Conservation (phyloP, 75 land plant species). For the Pinus tabuliformis region DNA sequence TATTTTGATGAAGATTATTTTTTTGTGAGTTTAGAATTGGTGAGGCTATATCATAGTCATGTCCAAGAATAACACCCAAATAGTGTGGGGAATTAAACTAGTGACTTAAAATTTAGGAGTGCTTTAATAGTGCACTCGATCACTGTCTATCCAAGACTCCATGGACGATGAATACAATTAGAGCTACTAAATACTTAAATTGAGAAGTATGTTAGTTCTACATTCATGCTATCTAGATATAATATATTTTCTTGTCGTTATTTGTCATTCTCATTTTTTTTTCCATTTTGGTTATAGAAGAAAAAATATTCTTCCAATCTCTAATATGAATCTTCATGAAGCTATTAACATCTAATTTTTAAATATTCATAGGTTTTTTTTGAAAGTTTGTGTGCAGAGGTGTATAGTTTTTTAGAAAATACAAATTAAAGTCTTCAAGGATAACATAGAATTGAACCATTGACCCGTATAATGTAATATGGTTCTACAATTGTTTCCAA, state of each 20-base stretch:
- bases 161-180: conserved; percentile 48
- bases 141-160: too few species aligned
- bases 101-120: too few species aligned
- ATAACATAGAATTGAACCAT: too few species aligned
- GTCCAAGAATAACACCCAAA: too few species aligned
- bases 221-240: neutral
- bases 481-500: neutral
- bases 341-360: neutral
- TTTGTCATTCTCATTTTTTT: neutral
- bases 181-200: conserved; percentile 96
- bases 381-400: neutral
- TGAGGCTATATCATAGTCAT: too few species aligned
- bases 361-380: neutral
- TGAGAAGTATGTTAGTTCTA: conserved; percentile 79
- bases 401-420: too few species aligned
- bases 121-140: too few species aligned
- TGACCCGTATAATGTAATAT: neutral
- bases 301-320: neutral
- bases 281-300: neutral
- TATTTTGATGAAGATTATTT: conserved; percentile 53
- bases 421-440: too few species aligned
- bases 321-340: neutral
- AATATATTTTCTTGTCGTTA: neutral
- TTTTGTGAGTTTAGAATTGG: too few species aligned
- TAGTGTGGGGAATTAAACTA: too few species aligned